Evolutionary conservation across 148 eudicot species (phyloP).

Genomic region (Camellia sinensis): DNA sequence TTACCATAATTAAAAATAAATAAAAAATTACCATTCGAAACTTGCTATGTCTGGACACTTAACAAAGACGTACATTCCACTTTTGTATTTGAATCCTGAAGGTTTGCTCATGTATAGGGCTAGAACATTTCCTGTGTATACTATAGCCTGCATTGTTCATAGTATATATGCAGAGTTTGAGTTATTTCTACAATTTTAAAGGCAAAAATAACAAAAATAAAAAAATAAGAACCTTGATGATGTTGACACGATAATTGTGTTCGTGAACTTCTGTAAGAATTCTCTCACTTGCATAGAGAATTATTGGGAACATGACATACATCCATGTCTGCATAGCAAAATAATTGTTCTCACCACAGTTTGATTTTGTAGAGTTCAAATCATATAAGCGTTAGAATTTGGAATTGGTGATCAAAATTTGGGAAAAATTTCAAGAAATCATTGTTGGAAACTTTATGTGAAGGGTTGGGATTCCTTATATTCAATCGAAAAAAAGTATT

Average conservation of each 20-base stretch:
- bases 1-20: not conserved
- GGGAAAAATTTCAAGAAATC: too few species aligned
- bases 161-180: not conserved
- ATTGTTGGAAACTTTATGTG: too few species aligned
- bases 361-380: not conserved
- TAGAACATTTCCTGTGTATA: constrained; percentile 82
- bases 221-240: constrained; percentile 55
- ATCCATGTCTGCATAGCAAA: constrained; percentile 82
- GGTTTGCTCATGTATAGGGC: constrained; percentile 94
- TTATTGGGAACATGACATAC: constrained; percentile 69
- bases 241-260: constrained; percentile 50
- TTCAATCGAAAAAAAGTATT: not conserved
- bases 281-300: constrained; percentile 68
- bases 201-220: not conserved
- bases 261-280: constrained; percentile 53
- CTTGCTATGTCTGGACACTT: constrained; percentile 87
- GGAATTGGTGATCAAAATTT: too few species aligned
- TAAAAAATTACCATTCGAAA: constrained; percentile 67
- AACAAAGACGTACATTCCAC: constrained; percentile 98
- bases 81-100: constrained; percentile 77
- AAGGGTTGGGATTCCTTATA: not conserved
- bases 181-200: not conserved
- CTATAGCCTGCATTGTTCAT: constrained; percentile 58
- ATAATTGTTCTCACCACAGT: not conserved
- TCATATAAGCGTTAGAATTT: not conserved